phyloP scores from a whole-genome alignment of 106 monocot genomes.

The Vanilla planifolia region DNA sequence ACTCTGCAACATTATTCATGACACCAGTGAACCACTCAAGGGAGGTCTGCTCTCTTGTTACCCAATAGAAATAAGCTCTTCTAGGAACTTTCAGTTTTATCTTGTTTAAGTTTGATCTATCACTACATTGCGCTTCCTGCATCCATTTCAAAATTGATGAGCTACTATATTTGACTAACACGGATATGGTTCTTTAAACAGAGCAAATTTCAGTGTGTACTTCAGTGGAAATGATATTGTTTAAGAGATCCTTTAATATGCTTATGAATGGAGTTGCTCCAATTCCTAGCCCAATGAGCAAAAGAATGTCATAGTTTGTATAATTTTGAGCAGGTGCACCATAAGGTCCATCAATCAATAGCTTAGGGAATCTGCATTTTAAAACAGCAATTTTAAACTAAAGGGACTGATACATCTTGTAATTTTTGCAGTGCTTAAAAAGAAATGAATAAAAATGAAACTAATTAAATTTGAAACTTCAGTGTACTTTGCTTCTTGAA shows the following conservation, averaged over 20 bases:
- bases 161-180: no score
- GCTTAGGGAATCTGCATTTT: constrained; percentile 60
- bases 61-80: constrained; percentile 81
- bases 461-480: no score
- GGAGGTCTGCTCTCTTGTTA: constrained; percentile 80
- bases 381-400: no score
- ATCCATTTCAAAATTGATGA: no score
- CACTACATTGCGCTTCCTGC: no score
- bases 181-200: no score
- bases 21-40: constrained; percentile 88
- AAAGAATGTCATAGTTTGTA: constrained; percentile 84
- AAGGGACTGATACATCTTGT: no score
- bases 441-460: no score
- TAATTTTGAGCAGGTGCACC: constrained; percentile 95
- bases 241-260: constrained; percentile 76
- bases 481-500: no score
- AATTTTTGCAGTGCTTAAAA: no score
- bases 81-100: no score
- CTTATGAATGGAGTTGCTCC: constrained; percentile 96
- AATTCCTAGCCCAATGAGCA: constrained; percentile 89
- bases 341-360: constrained; percentile 82
- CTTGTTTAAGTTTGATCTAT: no score
- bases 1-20: constrained; percentile 82
- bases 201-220: constrained; percentile 10
- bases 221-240: constrained; percentile 57